Base-by-base conservation (phyloP, 2,329 filamentous ascomycete species). In the Fusarium dlaminii region DNA sequence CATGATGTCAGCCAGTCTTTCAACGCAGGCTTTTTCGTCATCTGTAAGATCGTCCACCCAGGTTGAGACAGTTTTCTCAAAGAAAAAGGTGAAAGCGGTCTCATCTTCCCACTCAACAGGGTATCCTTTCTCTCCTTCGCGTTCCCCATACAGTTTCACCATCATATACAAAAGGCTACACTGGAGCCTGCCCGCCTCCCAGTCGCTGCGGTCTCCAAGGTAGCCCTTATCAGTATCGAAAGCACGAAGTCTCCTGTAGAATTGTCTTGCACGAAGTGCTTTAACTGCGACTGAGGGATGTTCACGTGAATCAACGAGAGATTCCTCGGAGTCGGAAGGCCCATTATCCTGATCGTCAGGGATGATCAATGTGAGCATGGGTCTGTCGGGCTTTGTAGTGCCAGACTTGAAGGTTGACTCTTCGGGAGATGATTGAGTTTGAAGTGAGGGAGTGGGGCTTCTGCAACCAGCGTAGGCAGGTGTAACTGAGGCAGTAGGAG, bases 381-480 rank as follows among this genome's bases (percentile, higher is more conserved):
- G 12, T 11, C 8, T 22, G 8, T 14, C 13, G 8, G 30, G n/a
- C 17, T 8, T 34, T 8, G 3, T 1, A 3, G 4, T 4, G 17
- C 8, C 5, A 24, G 9, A 54, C 17, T 54, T 27, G 18, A 14
- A 54, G 32, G 34, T 6, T 11, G 32, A 8, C 24, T 20, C 14
- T 8, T 5, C 2, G 22, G 20, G 17, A 15, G 17, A 37, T 27
- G n/a, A 14, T 27, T 15, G 3, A 6, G 9, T 13, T 3, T 22
- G 49, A 11, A 20, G 3, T 6, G n/a, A 36, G 13, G 17, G 5
- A 2, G 4, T 8, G 4, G 10, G 13, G 18, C 18, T 36, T 2
- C 6, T 27, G 18, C 24, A 1, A 4, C 7, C n/a, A 29, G 32
- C 13, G 2, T 22, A 5, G 3, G 6, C 15, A 12, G 4, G 4